Evolutionary conservation across 2,329 filamentous ascomycete species (phyloP), one percentile per base, ranked within the genome.

Genomic region (Myriosclerotinia curreyana): DNA sequence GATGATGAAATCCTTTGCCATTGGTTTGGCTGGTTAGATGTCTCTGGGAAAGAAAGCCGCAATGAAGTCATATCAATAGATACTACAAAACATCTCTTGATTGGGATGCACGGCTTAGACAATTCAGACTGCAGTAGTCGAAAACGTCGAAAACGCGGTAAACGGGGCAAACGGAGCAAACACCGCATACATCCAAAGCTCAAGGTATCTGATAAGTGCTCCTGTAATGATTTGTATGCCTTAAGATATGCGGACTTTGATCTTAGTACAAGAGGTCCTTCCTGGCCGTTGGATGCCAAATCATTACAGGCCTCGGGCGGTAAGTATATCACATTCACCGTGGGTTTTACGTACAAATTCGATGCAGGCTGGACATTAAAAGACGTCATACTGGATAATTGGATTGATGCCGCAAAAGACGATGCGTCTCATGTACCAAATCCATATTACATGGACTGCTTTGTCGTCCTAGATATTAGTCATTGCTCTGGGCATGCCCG

Each of bases 351-450:
- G 3, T 63, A 61, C 34, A 65, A 65, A 22, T 65, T 62, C 40
- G 55, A 65, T 38, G 31, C 64, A 15, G 59, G 59, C 15, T 65
- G 64, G 64, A 65, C 36, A 17, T 49, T 65, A 22, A 65, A 65
- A 63, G 64, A 65, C 25, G 60, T 52, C 5, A 63, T 65, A 28
- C 12, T 65, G 1, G 31, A 56, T 25, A 34, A 31, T 22, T 65
- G 52, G 64, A 17, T 59, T 1, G 22, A 63, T 14, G 48, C 46
- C 28, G 9, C 22, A 8, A 38, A 31, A n/a, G 11, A 5, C 12
- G 53, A 65, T 20, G 7, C 2, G 28, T 52, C 60, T 3, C 52
- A 58, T 5, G 20, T 20, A 0, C 52, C 36, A 3, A 46, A 31
- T 40, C 52, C 48, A 17, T 44, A 48, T 46, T 61, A 62, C 5